Conservation (phyloP, 305 asterid species). For the Ilex paraguariensis region DNA sequence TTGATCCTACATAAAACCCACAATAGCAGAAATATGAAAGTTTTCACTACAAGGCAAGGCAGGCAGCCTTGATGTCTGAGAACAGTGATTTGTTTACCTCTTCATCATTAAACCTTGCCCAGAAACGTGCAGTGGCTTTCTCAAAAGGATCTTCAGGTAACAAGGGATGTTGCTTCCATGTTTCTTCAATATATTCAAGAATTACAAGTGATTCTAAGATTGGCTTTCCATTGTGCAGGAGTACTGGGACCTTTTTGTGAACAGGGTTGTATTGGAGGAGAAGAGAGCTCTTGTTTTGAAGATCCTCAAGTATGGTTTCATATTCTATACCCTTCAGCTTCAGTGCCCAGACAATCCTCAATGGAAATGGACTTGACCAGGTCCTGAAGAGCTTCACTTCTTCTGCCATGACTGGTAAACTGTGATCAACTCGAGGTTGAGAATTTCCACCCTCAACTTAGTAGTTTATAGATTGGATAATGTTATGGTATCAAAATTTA, state of each 20-base stretch:
- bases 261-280: slow-evolving; percentile 55
- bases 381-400: slow-evolving; percentile 49
- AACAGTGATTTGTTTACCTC: slow-evolving; percentile 31
- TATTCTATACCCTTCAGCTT: slow-evolving; percentile 43
- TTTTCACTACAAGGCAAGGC: no score
- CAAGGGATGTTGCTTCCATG: slow-evolving; percentile 57
- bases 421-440: no score
- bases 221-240: slow-evolving; percentile 61
- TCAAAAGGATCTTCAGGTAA: slow-evolving; percentile 66
- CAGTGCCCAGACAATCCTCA: slow-evolving; percentile 54
- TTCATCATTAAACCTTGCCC: slow-evolving; percentile 73
- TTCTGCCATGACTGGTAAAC: slow-evolving; percentile 29
- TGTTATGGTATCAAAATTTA: no score
- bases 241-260: slow-evolving; percentile 51
- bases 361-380: slow-evolving; percentile 53
- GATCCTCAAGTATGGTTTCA: slow-evolving; percentile 47
- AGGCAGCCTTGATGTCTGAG: no score
- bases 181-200: slow-evolving; percentile 71
- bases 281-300: slow-evolving; percentile 38
- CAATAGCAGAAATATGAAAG: no score
- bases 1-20: no score
- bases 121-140: slow-evolving; percentile 56
- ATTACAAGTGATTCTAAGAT: slow-evolving; percentile 66
- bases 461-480: background rate
- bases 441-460: background rate